These are phyloP conservation scores for Niebla homalea DNA, from an alignment of 495 filamentous ascomycete genomes.

Conservation along the genomic window DNA sequence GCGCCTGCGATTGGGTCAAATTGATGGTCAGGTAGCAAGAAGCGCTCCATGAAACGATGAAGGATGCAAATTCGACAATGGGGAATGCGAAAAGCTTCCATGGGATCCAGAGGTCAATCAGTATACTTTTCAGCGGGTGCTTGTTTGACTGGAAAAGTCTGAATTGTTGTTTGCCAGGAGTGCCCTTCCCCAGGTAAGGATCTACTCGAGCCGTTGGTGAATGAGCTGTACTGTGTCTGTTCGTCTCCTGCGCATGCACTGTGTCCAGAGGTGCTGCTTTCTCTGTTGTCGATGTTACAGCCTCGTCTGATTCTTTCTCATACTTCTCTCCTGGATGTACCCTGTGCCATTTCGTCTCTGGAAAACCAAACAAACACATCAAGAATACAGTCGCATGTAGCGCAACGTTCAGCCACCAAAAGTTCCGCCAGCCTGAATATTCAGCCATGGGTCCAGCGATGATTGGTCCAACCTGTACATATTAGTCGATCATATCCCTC, in stretches of 20 bases:
- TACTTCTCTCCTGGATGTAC: conserved; percentile 17
- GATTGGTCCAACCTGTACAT: conserved; percentile 36
- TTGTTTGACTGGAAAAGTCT: conserved; percentile 31
- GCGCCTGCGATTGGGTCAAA: conserved; percentile 48
- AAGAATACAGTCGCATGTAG: conserved; percentile 33
- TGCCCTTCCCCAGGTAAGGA: conserved; percentile 34
- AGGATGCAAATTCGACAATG: conserved; percentile 47
- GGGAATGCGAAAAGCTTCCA: conserved; percentile 48
- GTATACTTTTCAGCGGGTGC: conserved; percentile 27
- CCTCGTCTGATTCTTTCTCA: not conserved
- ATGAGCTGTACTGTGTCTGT: conserved; percentile 5
- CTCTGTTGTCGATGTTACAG: not conserved
- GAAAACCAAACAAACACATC: conserved; percentile 41
- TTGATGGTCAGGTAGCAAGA: conserved; percentile 49
- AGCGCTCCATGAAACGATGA: conserved; percentile 47
- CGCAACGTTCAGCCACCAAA: conserved; percentile 43
- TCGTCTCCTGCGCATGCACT: not conserved
- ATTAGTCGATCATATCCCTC: conserved; percentile 20
- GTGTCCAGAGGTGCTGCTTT: not conserved
- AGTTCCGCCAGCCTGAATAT: conserved; percentile 17
- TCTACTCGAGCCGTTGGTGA: conserved; percentile 12
- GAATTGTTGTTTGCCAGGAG: conserved; percentile 43
- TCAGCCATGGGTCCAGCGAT: conserved; percentile 45
- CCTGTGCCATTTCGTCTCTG: conserved; percentile 49
- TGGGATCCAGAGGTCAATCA: conserved; percentile 34